Evolutionary conservation across 352 stramenopile genomes (phyloP), one percentile per base, ranked within the genome.

Genomic region (Thalassiosira sp.): DNA sequence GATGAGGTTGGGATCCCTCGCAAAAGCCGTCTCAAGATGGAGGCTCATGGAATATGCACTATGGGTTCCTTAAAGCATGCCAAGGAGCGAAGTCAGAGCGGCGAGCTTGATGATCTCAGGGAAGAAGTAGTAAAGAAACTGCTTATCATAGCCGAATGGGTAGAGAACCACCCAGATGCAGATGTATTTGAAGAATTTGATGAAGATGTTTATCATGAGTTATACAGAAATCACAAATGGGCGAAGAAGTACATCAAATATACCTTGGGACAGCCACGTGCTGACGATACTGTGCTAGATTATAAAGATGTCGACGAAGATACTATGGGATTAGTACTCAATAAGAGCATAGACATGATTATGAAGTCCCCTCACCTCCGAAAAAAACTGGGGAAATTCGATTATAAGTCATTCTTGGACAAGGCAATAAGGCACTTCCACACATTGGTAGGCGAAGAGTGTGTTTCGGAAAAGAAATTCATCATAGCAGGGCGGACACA

Each of bases 401-500:
- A 79, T 48, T 60, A 74, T 20, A 0, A 74, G 5, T 61, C 27
- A 18, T 74, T 70, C 28, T 33, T 79, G 1, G 46, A 65, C 20
- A 79, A 74, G 42, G 8, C 54, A 16, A 43, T 70, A 10, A 28
- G 53, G 16, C 56, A 69, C 42, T 64, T 79, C 11, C 68, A 78
- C 24, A 49, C 60, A 31, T 16, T 49, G 22, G 43, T 66, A 33
- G 40, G n/a, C 11, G 3, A 58, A 49, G 54, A 69, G 25, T 49
- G 27, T 20, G n/a, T 7, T 35, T 3, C 5, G 13, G 61, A 66
- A 51, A 76, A 71, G 25, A 59, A 60, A 5, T 59, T 74, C 35
- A 48, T 79, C 11, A 42, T 79, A 22, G 46, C 57, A n/a, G 71
- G 71, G 16, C 28, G 62, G 11, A 79, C 71, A 37, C 71, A 74